Evolutionary conservation across 1,284 basidiomycete genomes (phyloP), one percentile per base, ranked within the genome.

Genomic region (Tilletia caries): DNA sequence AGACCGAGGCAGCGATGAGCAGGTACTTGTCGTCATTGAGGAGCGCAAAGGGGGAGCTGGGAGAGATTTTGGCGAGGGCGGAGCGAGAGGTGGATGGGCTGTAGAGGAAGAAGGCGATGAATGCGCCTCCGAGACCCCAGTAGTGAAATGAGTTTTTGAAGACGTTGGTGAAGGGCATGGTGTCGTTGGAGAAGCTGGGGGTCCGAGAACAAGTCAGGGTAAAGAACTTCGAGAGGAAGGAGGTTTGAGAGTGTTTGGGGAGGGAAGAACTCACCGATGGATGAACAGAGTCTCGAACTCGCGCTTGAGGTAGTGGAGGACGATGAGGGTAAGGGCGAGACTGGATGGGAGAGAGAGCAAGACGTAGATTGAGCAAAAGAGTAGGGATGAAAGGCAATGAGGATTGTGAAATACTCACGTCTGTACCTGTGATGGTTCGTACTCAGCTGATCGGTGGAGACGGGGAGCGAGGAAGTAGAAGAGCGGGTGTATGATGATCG

Each of bases 281-380:
- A 83, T 87, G 69, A 95, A 97, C 12, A 95, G 76, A 0, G 96
- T 95, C 85, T 99, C 95, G 27, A 93, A 84, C 83, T 97, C 93
- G 62, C 95, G 90, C 86, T 99, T 98, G 72, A 89, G 75, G 83
- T 95, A 98, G 84, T 98, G 95, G 18, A 90, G 80, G 80, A 97
- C 86, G 43, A 93, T 89, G 74, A 97, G 88, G 4, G 85, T 87
- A 74, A 91, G 91, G 1, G 91, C 89, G 69, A 91, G 89, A 76
- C 93, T 96, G 73, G 0, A 4, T 29, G n/a, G 3, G n/a, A 34
- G 25, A 20, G 41, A 64, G 23, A 33, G 54, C 20, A 32, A 29
- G n/a, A 20, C 32, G 62, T 46, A 58, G 37, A 41, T 6, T 41
- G 37, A 41, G 37, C 15, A 15, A 41, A 41, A 10, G 37, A 41